phyloP scores from a whole-genome alignment of 73 alveolate species.

The Paramecium biaurelia region DNA sequence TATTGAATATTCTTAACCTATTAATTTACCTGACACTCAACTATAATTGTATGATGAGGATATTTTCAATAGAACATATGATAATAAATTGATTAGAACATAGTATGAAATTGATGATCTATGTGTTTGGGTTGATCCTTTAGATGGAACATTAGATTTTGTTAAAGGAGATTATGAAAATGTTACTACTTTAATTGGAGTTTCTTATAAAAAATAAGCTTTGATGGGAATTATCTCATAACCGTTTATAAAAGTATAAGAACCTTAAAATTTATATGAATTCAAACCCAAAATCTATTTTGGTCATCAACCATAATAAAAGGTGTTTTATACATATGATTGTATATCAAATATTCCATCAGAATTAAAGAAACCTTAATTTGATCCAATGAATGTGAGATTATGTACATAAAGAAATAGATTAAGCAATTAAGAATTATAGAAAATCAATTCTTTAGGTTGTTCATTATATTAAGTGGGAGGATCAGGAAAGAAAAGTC shows the following conservation, averaged over 20 bases:
- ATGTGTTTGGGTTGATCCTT: conserved; percentile 91
- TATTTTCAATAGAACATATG: not conserved
- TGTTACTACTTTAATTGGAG: conserved; percentile 82
- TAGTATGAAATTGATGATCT: conserved; percentile 62
- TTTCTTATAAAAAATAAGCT: conserved; percentile 58
- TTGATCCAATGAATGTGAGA: not conserved
- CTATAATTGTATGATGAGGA: not conserved
- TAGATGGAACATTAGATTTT: conserved; percentile 90
- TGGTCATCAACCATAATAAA: conserved; percentile 33
- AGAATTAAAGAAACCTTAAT: not conserved
- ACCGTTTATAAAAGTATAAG: conserved; percentile 9
- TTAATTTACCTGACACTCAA: conserved; percentile 4
- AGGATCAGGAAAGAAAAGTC: conserved; percentile 73
- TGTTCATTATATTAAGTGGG: conserved; percentile 39
- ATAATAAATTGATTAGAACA: not conserved
- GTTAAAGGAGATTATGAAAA: conserved; percentile 75
- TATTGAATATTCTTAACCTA: not conserved
- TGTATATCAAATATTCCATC: not conserved
- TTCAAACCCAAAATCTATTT: conserved; percentile 55
- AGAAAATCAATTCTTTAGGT: conserved; percentile 31
- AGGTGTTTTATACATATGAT: not conserved
- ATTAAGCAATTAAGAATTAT: conserved; percentile 3
- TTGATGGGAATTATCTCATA: conserved; percentile 56
- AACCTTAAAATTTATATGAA: not conserved
- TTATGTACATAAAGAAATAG: conserved; percentile 36